Base-by-base conservation (phyloP, 768 basidiomycete genomes). In the Daedaleopsis nitida region DNA sequence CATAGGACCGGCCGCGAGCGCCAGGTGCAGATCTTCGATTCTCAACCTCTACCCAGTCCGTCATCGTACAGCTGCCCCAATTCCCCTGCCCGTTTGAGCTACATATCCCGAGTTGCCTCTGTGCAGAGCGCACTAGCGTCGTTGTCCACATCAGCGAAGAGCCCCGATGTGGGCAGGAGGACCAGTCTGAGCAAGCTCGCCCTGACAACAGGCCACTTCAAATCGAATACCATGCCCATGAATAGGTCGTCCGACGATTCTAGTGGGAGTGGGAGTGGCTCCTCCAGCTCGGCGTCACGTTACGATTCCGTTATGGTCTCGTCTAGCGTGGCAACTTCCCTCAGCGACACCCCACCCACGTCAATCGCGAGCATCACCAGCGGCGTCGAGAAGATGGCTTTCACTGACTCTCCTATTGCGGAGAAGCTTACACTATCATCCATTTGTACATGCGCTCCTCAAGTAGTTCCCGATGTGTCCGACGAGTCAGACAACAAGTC, bases 11-110 rank as follows among this genome's bases (percentile, higher is more conserved):
- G 52, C 59, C 72, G 82, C 13, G 81, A 83, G 63, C 82, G 84
- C 23, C 86, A 89, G 59, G 91, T 92, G 45, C 87, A 92, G 68
- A 93, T 92, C 38, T 90, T 91, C 67, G 82, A 89, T 69, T 93
- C 91, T 3, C 91, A 93, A 70, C 91, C 91, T 34, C 72, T 93
- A 24, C 74, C 86, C 5, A 91, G 87, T 67, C 81, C 81, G 12
- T 74, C 77, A 5, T 70, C 73, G 23, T 70, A 71, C 56, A 62
- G 71, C 53, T 72, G 74, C 47, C 68, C 69, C 17, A 62, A 60
- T 34, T 51, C 63, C 32, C 61, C 66, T 21, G 55, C 52, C 6
- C 67, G 68, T 14, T 58, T 72, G 24, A 59, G 53, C 27, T 64
- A 68, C 45, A 69, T 72, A 51, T 69, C 70, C 13, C 57, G 65